These are phyloP conservation scores for Aspergillus niger DNA, from an alignment of 2,329 filamentous ascomycete genomes.

Conservation along the genomic window DNA sequence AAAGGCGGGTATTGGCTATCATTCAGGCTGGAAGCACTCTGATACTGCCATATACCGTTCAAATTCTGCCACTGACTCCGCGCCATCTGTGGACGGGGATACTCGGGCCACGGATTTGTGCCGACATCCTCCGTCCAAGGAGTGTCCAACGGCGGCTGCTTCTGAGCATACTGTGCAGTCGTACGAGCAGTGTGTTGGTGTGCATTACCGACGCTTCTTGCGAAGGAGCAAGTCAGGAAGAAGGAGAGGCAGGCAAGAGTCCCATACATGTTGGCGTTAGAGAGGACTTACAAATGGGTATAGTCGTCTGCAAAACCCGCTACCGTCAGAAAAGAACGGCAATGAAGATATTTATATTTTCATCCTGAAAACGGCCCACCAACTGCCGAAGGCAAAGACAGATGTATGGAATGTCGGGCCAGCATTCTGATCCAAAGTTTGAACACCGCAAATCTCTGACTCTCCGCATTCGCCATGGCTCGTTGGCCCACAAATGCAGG, in stretches of 20 bases:
- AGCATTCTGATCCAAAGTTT: neutral
- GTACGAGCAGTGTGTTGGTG: conserved; percentile 2
- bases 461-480: neutral
- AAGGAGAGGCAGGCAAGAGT: neutral
- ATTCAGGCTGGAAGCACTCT: conserved; percentile 40
- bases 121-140: conserved; percentile 52
- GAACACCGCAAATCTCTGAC: neutral
- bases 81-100: conserved; percentile 51
- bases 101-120: conserved; percentile 53
- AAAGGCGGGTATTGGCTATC: conserved; percentile 49
- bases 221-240: neutral
- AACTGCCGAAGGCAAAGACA: conserved; percentile 1
- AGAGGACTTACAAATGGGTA: neutral
- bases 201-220: neutral
- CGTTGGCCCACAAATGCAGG: neutral
- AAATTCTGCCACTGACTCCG: conserved; percentile 53
- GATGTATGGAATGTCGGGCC: neutral
- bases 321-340: neutral
- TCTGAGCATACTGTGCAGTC: conserved; percentile 37
- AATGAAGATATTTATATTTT: neutral
- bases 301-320: neutral
- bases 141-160: conserved; percentile 47
- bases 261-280: conserved; percentile 1
- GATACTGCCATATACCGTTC: conserved; percentile 53
- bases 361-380: neutral